A percentile compares a stretch with the other conserved stretches of the same genome.
Conservation (phyloP, 73 alveolate species). For the Tetrahymena elliotti region DNA sequence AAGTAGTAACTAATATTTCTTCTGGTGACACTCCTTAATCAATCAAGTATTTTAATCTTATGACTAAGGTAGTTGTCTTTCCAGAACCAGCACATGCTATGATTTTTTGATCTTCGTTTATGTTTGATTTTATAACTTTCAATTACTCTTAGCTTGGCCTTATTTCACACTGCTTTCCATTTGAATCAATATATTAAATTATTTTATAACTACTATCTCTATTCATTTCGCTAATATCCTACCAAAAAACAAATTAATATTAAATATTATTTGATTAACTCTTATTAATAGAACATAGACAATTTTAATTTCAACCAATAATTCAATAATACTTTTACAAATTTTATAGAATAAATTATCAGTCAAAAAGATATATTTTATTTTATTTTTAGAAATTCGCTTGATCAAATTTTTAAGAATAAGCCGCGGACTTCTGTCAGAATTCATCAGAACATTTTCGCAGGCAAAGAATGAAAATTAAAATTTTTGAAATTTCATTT, state of each 20-base stretch:
- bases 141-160: neutral
- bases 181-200: neutral
- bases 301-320: neutral
- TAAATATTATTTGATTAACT: neutral
- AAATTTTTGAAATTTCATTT: too few relatives aligned
- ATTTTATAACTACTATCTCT: neutral
- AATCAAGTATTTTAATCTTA: neutral
- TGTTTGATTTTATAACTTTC: neutral
- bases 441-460: too few relatives aligned
- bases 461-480: too few relatives aligned
- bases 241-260: too few relatives aligned
- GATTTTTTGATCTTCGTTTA: neutral
- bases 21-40: neutral
- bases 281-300: neutral
- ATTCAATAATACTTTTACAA: neutral
- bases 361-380: neutral
- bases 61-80: neutral
- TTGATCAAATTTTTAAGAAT: too few relatives aligned
- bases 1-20: neutral
- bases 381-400: too few relatives aligned
- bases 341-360: neutral
- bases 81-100: neutral
- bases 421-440: too few relatives aligned
- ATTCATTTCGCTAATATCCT: neutral
- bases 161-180: neutral